Evolutionary conservation across 2,329 filamentous ascomycete genomes (phyloP), one percentile per base, ranked within the genome.

Genomic region (Periconia sp.): DNA sequence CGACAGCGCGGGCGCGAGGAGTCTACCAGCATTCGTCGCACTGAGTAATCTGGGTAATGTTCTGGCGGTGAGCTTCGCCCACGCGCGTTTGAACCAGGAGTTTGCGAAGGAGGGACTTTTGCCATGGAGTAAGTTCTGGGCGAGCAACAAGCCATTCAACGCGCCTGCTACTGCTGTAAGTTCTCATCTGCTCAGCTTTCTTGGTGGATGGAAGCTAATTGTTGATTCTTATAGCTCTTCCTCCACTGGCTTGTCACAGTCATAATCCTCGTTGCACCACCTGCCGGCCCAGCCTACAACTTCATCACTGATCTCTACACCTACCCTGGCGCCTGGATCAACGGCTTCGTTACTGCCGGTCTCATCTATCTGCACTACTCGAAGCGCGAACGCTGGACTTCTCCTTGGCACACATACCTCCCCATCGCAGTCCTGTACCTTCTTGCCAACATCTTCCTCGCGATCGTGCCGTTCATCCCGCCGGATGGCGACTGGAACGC

Each of bases 51-150:
- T 85, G 34, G 83, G 83, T 5, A 85, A 85, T 37, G 80, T 86
- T 0, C 68, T 86, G 7, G 79, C 80, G 15, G 77, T 84, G 32
- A 82, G 76, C 44, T 85, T 85, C 52, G 76, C 80, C 0, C 80
- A 84, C 39, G 70, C 81, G 0, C 74, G 82, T 1, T 54, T 85
- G 8, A 84, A 82, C 52, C 82, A 85, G 50, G 85, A 88, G 63
- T 73, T 89, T 31, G 86, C 82, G 1, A 87, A 86, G 57, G 86
- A 89, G 57, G 85, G 85, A 0, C 71, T 89, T 4, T 59, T 89
- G 11, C 86, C 86, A 0, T 86, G 78, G 40, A 83, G 81, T 47
- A 75, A 76, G 2, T 80, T 89, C 61, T 88, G 83, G 82, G 85
- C 85, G 0, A 87, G 83, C 3, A 85, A 84, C 57, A 81, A 79